Conservation (phyloP, 768 basidiomycete genomes). For the Kwoniella mangroviensis region DNA sequence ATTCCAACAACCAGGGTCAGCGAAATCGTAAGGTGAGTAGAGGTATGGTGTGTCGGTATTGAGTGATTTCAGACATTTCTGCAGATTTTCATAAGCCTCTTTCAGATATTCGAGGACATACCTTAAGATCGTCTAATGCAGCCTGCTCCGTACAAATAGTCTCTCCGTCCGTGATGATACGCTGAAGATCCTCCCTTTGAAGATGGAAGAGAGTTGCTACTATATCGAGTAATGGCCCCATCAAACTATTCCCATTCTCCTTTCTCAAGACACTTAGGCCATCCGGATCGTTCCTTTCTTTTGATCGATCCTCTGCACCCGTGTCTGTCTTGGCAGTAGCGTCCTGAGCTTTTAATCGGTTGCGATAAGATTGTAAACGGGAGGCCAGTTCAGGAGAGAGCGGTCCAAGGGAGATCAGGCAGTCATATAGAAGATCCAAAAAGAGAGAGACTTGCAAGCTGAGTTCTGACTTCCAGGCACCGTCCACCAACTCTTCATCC, state of each 20-base stretch:
- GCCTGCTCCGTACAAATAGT: conserved; percentile 63
- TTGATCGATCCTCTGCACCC: background rate
- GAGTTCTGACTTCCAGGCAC: conserved; percentile 90
- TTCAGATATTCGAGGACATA: conserved; percentile 50
- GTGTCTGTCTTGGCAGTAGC: background rate
- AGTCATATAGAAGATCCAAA: conserved; percentile 81
- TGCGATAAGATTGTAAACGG: conserved; percentile 77
- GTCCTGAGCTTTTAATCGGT: conserved; percentile 66
- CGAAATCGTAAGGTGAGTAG: conserved; percentile 83
- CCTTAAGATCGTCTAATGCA: conserved; percentile 85
- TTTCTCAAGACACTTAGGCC: conserved; percentile 1
- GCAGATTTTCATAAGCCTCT: background rate
- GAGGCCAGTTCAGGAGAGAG: conserved; percentile 80
- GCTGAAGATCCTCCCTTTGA: conserved; percentile 22
- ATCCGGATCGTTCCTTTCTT: conserved; percentile 3
- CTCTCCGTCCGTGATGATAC: conserved; percentile 30
- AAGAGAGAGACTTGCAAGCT: conserved; percentile 91
- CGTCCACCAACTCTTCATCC: conserved; percentile 78
- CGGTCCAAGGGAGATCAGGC: conserved; percentile 71
- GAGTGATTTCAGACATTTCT: conserved; percentile 91
- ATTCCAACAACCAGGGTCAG: conserved; percentile 77
- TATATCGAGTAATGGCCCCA: conserved; percentile 24
- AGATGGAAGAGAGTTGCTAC: conserved; percentile 30
- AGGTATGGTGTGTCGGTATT: conserved; percentile 82
- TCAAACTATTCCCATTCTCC: conserved; percentile 3